Evolutionary conservation across 768 basidiomycete species (phyloP).

Genomic region (Rhizopogon vulgaris): DNA sequence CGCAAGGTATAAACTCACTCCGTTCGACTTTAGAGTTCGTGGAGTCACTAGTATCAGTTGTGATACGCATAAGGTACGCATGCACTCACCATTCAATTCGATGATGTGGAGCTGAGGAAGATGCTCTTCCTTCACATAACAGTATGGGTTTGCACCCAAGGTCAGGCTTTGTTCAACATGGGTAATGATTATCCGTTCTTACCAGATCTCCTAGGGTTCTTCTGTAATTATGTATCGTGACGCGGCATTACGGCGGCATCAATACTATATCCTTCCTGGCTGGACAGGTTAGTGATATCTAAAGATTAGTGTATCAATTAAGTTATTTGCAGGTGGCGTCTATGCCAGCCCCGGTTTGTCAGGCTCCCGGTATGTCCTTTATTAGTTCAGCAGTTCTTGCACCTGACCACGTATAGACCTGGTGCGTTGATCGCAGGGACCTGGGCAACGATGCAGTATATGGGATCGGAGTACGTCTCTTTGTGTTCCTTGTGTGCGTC

Average conservation of each 20-base stretch:
- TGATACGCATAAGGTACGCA: slow-evolving; percentile 84
- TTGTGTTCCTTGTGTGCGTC: neutral
- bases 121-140: neutral
- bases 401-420: slow-evolving; percentile 42
- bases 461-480: slow-evolving; percentile 70
- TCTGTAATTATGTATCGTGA: slow-evolving; percentile 95
- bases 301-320: neutral
- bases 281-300: slow-evolving; percentile 57
- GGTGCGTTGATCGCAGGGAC: slow-evolving; percentile 91
- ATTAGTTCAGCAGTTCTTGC: neutral
- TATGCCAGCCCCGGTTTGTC: slow-evolving; percentile 89
- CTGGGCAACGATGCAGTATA: slow-evolving; percentile 94
- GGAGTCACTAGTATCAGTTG: slow-evolving; percentile 95
- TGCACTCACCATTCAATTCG: neutral
- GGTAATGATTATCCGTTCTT: neutral
- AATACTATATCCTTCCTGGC: slow-evolving; percentile 79
- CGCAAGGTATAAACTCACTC: slow-evolving; percentile 42
- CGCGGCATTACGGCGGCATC: slow-evolving; percentile 66
- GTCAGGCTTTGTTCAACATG: slow-evolving; percentile 28
- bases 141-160: slow-evolving; percentile 96
- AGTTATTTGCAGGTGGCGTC: slow-evolving; percentile 58
- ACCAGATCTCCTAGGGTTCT: slow-evolving; percentile 49
- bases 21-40: slow-evolving; percentile 85
- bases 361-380: slow-evolving; percentile 67
- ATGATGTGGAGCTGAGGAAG: neutral